Conservation (phyloP, 2,329 filamentous ascomycete species). For the Ilyonectria robusta region DNA sequence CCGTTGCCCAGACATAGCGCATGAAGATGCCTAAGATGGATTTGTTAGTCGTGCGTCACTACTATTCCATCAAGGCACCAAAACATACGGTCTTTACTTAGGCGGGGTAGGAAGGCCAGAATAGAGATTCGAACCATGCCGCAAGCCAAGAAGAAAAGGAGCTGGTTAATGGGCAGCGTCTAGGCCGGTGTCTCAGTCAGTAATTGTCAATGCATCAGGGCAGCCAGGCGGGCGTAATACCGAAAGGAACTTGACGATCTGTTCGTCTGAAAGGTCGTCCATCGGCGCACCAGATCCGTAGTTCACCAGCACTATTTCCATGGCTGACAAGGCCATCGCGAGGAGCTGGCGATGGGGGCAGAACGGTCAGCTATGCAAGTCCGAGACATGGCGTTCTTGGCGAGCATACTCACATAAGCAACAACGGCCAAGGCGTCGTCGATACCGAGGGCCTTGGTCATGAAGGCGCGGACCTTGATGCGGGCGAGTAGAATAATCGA, state of each 20-base stretch:
- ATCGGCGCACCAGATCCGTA: slow-evolving; percentile 38
- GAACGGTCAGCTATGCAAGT: slow-evolving; percentile 12
- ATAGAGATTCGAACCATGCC: slow-evolving; percentile 45
- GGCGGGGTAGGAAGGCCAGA: slow-evolving; percentile 39
- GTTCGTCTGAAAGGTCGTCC: slow-evolving; percentile 28
- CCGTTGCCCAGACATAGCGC: slow-evolving; percentile 32
- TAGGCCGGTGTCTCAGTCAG: neutral
- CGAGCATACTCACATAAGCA: slow-evolving; percentile 35
- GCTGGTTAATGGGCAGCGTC: slow-evolving; percentile 35
- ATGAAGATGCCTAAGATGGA: slow-evolving; percentile 30
- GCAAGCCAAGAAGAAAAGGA: slow-evolving; percentile 38
- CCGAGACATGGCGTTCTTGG: neutral
- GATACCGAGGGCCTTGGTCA: slow-evolving; percentile 38
- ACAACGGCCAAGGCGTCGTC: slow-evolving; percentile 42
- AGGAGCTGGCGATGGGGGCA: slow-evolving; percentile 21
- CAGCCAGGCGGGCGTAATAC: slow-evolving; percentile 19
- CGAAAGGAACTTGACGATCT: slow-evolving; percentile 34
- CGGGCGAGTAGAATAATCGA: slow-evolving; percentile 35
- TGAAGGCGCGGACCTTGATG: slow-evolving; percentile 39
- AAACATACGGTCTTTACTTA: slow-evolving; percentile 39
- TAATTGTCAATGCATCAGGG: neutral
- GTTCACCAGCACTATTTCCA: slow-evolving; percentile 36
- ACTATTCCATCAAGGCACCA: neutral
- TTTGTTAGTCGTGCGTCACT: neutral
- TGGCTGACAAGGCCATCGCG: slow-evolving; percentile 29